Conservation (phyloP, 441 rosid genomes). For the Eutrema salsugineum region DNA sequence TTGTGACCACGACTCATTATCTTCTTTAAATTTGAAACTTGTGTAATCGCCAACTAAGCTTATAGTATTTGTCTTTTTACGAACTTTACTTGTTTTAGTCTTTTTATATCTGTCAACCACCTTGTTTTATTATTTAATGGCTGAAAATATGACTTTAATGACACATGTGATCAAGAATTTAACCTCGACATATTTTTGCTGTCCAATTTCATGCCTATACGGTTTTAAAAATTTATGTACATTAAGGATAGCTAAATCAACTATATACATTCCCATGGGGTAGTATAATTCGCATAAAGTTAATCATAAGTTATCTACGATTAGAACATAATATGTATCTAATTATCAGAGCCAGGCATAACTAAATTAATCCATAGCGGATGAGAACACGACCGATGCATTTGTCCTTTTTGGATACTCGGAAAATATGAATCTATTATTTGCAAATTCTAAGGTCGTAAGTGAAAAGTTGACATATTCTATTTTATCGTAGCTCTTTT, state of each 20-base stretch:
- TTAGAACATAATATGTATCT: not conserved
- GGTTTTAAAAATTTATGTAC: not conserved
- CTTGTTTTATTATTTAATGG: slow-evolving; percentile 1
- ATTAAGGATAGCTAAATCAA: slow-evolving; percentile 1
- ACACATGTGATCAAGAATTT: slow-evolving; percentile 11
- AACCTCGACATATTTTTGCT: not conserved
- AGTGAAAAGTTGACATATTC: not conserved
- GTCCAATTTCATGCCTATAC: not conserved
- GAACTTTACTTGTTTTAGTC: not conserved
- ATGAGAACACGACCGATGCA: not conserved
- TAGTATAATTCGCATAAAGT: not conserved
- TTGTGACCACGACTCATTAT: not conserved
- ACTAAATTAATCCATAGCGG: not conserved
- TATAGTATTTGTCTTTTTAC: slow-evolving; percentile 3
- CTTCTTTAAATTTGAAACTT: not conserved
- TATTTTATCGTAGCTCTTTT: not conserved
- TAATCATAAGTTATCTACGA: not conserved
- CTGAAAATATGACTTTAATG: slow-evolving; percentile 5
- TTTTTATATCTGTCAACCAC: not conserved
- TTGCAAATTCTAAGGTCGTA: not conserved
- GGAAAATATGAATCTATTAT: not conserved
- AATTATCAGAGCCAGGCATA: not conserved
- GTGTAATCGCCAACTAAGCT: not conserved
- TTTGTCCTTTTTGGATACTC: not conserved
- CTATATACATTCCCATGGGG: not conserved